Base-by-base conservation (phyloP, 768 basidiomycete species). In the Rhodotorula toruloides region DNA sequence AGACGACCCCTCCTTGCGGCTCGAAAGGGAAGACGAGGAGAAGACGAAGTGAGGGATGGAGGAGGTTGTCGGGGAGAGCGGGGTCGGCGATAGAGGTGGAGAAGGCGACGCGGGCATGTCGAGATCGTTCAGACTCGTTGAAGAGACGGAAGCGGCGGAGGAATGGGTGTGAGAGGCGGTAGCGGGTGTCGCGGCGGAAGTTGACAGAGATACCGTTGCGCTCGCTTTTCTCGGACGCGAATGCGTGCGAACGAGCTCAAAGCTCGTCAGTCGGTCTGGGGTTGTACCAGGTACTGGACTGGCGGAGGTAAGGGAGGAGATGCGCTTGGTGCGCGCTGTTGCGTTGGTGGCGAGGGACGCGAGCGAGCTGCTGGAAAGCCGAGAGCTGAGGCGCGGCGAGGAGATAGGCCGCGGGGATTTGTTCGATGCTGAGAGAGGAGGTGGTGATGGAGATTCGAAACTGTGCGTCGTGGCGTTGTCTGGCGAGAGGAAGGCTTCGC, bases 171-270 rank as follows among this genome's bases (percentile, higher is more conserved):
- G n/a, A n/a, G n/a, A n/a, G 36, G 16, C 13, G 19, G 22, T 4
- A 31, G 48, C 8, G 58, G 62, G 40, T 4, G 52, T 31, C 36
- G 59, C 68, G 27, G 67, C 66, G 7, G 61, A 56, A 39, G 57
- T 68, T 25, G 66, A 55, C 37, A 72, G 29, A 19, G 71, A 72
- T 37, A 74, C 61, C 8, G 72, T 73, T 12, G 72, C 72, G 37
- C 63, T 66, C 12, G 72, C 72, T 43, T 73, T 73, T 8, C 70
- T 49, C 11, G 68, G 61, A 6, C 63, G 54, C 22, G 42, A 39
- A 21, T 40, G 39, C 13, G 65, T 54, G 27, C 56, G 50, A 7
- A 67, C 49, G 36, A 54, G 42, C 25, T 63, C 42, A 44, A 54
- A 54, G 36, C 61, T 36, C 22, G 27, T 25, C 13, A n/a, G 21